Base-by-base conservation (phyloP, 2,329 filamentous ascomycete species). In the Alternaria consortialis region DNA sequence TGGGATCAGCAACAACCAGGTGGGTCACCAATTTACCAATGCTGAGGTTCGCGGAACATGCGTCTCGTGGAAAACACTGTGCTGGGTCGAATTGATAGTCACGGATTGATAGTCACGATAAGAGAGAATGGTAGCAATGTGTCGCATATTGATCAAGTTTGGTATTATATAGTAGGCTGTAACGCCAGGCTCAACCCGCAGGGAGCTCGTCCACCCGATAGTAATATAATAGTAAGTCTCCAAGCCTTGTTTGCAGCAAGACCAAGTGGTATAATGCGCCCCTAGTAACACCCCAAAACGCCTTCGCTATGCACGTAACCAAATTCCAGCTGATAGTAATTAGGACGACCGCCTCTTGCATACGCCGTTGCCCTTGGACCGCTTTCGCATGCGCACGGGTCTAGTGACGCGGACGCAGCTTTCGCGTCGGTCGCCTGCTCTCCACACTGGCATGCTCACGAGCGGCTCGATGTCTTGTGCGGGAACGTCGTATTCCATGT, bases 151-250 rank as follows among this genome's bases (percentile, higher is more conserved):
- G 56, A 34, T 63, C 17, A 32, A 64, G 58, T 65, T 60, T 48
- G 53, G 57, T 53, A 58, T 56, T 65, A 66, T 57, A 53, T 56
- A 65, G 53, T 68, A 60, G 44, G 57, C 46, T 59, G 39, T 8
- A 66, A 72, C 66, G 62, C 73, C 69, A 69, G 65, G 73, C 75
- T 78, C 75, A 63, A 78, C 75, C 75, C 67, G 60, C 40, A 68
- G 74, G 74, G 74, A 77, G 74, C 74, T 27, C 29, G 42, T 47
- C 32, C 17, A 44, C 32, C 51, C 23, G 15, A 48, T 52, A 15
- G 20, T 42, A 34, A 37, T 32, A 53, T 47, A 48, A 59, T 39
- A 50, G 40, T 46, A 27, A 42, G 29, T 50, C 32, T 62, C 52
- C 34, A 51, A 50, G 40, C 23, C 31, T 11, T 40, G 44, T 39